A percentile compares a stretch with the other conserved stretches of the same genome.
Evolutionary conservation across 805 yeast species (phyloP).

Genomic region (Candida xyloterini): DNA sequence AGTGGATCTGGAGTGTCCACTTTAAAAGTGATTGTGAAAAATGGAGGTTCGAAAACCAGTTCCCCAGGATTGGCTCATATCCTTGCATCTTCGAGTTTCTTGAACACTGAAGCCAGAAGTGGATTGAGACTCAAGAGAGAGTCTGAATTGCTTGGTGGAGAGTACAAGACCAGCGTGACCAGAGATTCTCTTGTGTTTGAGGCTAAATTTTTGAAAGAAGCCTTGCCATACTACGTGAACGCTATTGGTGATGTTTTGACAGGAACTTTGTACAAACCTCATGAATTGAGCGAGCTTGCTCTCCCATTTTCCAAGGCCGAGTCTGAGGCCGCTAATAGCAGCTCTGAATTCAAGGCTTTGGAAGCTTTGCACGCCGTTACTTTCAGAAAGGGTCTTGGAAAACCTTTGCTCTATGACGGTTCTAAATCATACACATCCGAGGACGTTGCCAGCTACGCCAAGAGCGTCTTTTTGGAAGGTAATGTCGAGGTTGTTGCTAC

Average conservation of each 20-base stretch:
- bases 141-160: slow-evolving; percentile 89
- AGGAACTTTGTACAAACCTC: slow-evolving; percentile 72
- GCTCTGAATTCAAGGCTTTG: slow-evolving; percentile 58
- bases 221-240: slow-evolving; percentile 88
- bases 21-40: slow-evolving; percentile 71
- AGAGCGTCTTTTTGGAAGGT: slow-evolving; percentile 62
- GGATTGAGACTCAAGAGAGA: slow-evolving; percentile 94
- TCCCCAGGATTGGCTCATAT: slow-evolving; percentile 84
- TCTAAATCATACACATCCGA: slow-evolving; percentile 53
- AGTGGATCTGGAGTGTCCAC: slow-evolving; percentile 67
- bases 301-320: slow-evolving; percentile 74
- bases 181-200: slow-evolving; percentile 82
- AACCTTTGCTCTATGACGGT: slow-evolving; percentile 74
- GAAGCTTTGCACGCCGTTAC: slow-evolving; percentile 79
- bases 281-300: slow-evolving; percentile 80
- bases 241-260: slow-evolving; percentile 73
- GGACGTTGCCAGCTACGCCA: slow-evolving; percentile 65
- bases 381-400: slow-evolving; percentile 86
- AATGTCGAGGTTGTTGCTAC: slow-evolving; percentile 70
- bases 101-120: slow-evolving; percentile 77
- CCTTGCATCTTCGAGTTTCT: slow-evolving; percentile 78
- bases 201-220: slow-evolving; percentile 81
- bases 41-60: slow-evolving; percentile 78
- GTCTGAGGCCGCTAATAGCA: slow-evolving; percentile 46
- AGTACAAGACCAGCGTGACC: slow-evolving; percentile 62